These are phyloP conservation scores for Aspergillus sp. DNA, from an alignment of 2,329 filamentous ascomycete species.

Conservation along the genomic window DNA sequence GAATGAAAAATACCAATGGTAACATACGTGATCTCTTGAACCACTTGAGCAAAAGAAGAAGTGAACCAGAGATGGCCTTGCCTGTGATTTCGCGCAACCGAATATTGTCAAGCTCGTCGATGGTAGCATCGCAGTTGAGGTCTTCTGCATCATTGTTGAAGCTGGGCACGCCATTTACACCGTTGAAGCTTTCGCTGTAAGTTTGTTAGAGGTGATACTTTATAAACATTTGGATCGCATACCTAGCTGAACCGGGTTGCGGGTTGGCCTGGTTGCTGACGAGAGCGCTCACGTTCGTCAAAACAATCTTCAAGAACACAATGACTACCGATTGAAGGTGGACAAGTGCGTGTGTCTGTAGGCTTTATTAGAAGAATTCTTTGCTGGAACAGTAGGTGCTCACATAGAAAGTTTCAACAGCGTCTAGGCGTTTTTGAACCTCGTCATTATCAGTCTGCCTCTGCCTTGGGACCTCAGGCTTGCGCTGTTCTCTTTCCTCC, in stretches of 20 bases:
- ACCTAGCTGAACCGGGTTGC: conserved; percentile 47
- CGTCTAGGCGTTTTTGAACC: conserved; percentile 59
- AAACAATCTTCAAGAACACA: conserved; percentile 82
- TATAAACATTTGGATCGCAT: conserved; percentile 30
- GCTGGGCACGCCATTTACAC: conserved; percentile 25
- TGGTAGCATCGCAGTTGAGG: conserved; percentile 36
- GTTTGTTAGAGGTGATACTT: conserved; percentile 1
- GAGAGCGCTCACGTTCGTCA: conserved; percentile 84
- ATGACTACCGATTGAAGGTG: conserved; percentile 91
- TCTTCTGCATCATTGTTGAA: conserved; percentile 21
- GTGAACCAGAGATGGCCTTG: conserved; percentile 86
- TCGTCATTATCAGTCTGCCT: conserved; percentile 39
- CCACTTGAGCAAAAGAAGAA: conserved; percentile 92
- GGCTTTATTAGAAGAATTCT: neutral
- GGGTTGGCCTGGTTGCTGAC: conserved; percentile 62
- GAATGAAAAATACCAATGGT: neutral
- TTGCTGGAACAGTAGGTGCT: conserved; percentile 39
- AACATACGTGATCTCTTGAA: conserved; percentile 86
- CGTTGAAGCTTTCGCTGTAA: conserved; percentile 26
- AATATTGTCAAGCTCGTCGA: conserved; percentile 79
- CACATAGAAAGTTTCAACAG: conserved; percentile 84
- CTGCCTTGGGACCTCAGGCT: conserved; percentile 13
- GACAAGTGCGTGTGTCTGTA: conserved; percentile 70
- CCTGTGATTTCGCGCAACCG: conserved; percentile 82
- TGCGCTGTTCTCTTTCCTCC: conserved; percentile 17